A percentile compares a stretch with the other conserved stretches of the same genome.
Evolutionary conservation across 106 monocot species (phyloP).

Genomic region (Phalaenopsis equestris): DNA sequence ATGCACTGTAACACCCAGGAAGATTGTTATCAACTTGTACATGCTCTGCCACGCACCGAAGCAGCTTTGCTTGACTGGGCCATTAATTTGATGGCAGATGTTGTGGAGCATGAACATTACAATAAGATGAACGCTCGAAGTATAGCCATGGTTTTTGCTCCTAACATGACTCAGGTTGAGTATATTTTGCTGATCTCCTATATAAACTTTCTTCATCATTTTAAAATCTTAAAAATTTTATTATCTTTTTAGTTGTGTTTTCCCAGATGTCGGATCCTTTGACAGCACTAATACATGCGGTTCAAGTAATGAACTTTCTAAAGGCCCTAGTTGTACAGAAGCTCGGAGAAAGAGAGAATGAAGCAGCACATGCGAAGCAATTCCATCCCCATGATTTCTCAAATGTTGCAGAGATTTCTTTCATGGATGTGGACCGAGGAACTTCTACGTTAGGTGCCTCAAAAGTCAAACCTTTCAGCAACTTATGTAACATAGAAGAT

Average conservation of each 20-base stretch:
- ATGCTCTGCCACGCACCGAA: slow-evolving; percentile 49
- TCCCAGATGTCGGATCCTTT: slow-evolving; percentile 87
- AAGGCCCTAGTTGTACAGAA: slow-evolving; percentile 66
- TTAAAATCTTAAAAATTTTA: neutral
- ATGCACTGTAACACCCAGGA: slow-evolving; percentile 83
- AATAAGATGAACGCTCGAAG: slow-evolving; percentile 95
- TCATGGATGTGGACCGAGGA: slow-evolving; percentile 1
- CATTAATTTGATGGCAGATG: slow-evolving; percentile 83
- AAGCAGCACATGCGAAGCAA: slow-evolving; percentile 9
- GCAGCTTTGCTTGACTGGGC: slow-evolving; percentile 85
- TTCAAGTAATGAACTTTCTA: slow-evolving; percentile 90
- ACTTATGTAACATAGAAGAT: neutral
- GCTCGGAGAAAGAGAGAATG: slow-evolving; percentile 50
- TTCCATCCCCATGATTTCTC: slow-evolving; percentile 9
- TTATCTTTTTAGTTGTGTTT: neutral
- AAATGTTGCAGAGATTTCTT: slow-evolving; percentile 17
- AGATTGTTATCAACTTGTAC: slow-evolving; percentile 50
- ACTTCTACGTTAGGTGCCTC: neutral
- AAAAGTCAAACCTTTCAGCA: too few species aligned
- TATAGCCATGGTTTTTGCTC: slow-evolving; percentile 93
- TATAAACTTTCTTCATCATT: neutral
- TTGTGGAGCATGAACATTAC: slow-evolving; percentile 56
- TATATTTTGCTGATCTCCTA: neutral
- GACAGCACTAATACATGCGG: slow-evolving; percentile 87
- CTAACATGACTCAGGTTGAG: slow-evolving; percentile 89